Evolutionary conservation across 495 filamentous ascomycete genomes (phyloP), one percentile per base, ranked within the genome.

Genomic region (Cercophora samala): DNA sequence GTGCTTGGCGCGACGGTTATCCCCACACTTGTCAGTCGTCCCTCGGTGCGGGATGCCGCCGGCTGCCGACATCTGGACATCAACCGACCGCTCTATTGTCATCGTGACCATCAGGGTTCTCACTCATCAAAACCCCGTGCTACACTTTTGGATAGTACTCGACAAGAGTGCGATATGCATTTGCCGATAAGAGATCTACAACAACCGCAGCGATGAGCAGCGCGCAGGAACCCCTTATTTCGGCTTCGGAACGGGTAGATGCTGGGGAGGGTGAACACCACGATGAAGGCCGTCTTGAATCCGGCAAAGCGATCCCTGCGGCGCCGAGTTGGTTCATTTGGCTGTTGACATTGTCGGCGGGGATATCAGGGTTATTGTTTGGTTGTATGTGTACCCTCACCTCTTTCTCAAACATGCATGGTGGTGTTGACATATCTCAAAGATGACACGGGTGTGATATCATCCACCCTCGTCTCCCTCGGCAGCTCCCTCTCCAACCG

Each of bases 361-460:
- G 91, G 4, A 90, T 97, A 32, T 92, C 89, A 66, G 93, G 93
- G 5, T 82, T 97, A 17, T 76, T 97, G 1, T 97, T 97, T 78
- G 93, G 93, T 66, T 97, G 93, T 84, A 83, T 85, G 91, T 88
- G 11, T 63, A 56, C 25, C 60, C 26, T 13, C 25, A 24, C 29
- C 52, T 29, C 51, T 18, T 19, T 58, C 32, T 46, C 9, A 13
- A 15, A 60, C 17, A 29, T 65, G 63, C 52, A 67, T 67, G 70
- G 77, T 72, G 65, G 75, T 59, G 53, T 52, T 69, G 42, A 68
- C 32, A 60, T 55, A 29, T 5, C 24, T 59, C 32, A 58, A 68
- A 95, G 92, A 88, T 68, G 86, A 89, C 72, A 97, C 93, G 21
- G 93, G 93, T 54, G 93, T 96, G 17, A 95, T 97, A 54, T 95